Base-by-base conservation (phyloP, 768 basidiomycete species). In the Mycena pura region DNA sequence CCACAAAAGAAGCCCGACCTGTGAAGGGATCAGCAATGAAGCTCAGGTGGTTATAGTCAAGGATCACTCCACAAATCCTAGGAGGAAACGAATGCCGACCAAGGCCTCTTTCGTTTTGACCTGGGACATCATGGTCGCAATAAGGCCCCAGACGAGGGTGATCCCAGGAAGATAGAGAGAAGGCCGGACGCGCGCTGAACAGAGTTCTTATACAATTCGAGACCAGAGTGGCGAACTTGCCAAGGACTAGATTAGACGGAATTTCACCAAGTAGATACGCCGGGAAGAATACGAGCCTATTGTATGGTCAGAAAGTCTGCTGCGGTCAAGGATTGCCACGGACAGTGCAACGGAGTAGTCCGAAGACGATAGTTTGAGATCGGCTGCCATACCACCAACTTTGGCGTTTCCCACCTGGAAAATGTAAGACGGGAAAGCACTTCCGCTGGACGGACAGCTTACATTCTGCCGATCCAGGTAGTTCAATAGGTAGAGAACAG, bases 1-100 rank as follows among this genome's bases (percentile, higher is more conserved):
- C 58, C 58, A 40, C 58, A 60, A 52, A 60, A 60, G 50, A 60
- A 60, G 28, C 58, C 58, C 21, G 58, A 60, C 44, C 58, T 60
- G 29, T 38, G 21, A 32, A 45, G 50, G n/a, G 53, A 52, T 60
- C 50, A 60, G 49, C 27, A 38, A 45, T 51, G 57, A 36, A 59
- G 28, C 36, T 46, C 31, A 39, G 43, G 58, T 52, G 50, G 44
- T 46, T 46, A 46, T 38, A 38, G 41, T 46, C 32, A 28, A 60
- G 44, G 43, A 52, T 46, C 44, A 60, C 58, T 60, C 58, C 38
- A 60, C 50, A 39, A 60, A 60, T 52, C 58, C 58, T 39, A 60
- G 58, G 27, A 60, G 19, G 36, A 60, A 60, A 46, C 58, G 58
- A 39, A 60, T 32, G 36, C 58, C 58, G 50, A 60, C 9, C 58